Conservation (phyloP, 768 basidiomycete genomes). For the Boletales sp. region DNA sequence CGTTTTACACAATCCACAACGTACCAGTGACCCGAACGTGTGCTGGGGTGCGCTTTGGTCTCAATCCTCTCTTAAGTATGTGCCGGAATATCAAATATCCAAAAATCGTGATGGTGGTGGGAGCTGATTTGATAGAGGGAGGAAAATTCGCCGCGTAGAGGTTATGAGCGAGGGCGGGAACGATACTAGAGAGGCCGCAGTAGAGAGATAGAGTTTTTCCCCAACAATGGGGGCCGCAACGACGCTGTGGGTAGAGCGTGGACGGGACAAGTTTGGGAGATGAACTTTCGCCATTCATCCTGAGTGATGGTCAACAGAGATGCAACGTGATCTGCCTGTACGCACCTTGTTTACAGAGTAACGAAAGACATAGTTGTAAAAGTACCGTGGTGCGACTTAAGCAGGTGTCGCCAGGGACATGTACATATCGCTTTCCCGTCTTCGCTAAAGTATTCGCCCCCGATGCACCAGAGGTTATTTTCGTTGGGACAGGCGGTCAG, state of each 20-base stretch:
- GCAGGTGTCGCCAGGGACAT: not conserved
- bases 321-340: not conserved
- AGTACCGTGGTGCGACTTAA: slow-evolving; percentile 46
- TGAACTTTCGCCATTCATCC: slow-evolving; percentile 88
- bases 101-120: slow-evolving; percentile 87
- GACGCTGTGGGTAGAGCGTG: slow-evolving; percentile 83
- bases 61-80: slow-evolving; percentile 88
- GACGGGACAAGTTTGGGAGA: slow-evolving; percentile 82
- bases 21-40: slow-evolving; percentile 80
- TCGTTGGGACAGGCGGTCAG: slow-evolving; percentile 77
- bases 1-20: not conserved
- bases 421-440: slow-evolving; percentile 70
- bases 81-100: slow-evolving; percentile 77
- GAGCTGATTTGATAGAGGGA: slow-evolving; percentile 79
- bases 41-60: slow-evolving; percentile 74
- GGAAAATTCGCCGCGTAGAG: slow-evolving; percentile 78
- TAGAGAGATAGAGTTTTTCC: slow-evolving; percentile 82
- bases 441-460: slow-evolving; percentile 85
- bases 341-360: slow-evolving; percentile 78
- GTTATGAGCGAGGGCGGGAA: not conserved
- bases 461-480: slow-evolving; percentile 79
- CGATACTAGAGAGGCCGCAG: slow-evolving; percentile 31
- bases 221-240: slow-evolving; percentile 72
- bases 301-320: slow-evolving; percentile 18
- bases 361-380: slow-evolving; percentile 85